These are phyloP conservation scores for Cordyceps pruinosa DNA, from an alignment of 2,329 filamentous ascomycete genomes.

Conservation along the genomic window DNA sequence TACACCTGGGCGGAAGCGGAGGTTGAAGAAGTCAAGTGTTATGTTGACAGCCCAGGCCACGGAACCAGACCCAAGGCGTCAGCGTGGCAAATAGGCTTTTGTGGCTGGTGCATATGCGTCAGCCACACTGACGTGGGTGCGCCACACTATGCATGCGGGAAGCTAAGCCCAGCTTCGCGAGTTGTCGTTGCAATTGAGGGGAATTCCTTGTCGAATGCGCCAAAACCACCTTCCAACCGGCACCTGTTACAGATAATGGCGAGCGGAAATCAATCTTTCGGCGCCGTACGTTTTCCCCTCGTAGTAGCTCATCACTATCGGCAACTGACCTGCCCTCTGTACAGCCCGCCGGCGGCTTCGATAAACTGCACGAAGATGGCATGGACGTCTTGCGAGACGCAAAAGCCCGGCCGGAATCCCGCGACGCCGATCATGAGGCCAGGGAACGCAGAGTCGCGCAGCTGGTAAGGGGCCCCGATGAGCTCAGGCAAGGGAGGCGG, in stretches of 20 bases:
- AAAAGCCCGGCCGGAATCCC: constrained; percentile 29
- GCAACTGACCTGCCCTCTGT: neutral
- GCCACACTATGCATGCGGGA: constrained; percentile 7
- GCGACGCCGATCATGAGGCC: constrained; percentile 31
- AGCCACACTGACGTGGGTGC: constrained; percentile 9
- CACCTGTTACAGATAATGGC: neutral
- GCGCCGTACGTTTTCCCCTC: constrained; percentile 13
- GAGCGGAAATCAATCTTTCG: neutral
- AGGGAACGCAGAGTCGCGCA: constrained; percentile 33
- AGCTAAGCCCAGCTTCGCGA: constrained; percentile 9
- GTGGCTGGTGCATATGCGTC: neutral
- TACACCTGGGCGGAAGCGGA: neutral
- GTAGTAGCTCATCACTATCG: constrained; percentile 5
- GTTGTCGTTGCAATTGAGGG: neutral
- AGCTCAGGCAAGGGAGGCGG: neutral
- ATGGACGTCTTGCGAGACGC: constrained; percentile 33
- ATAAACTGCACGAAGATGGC: constrained; percentile 34
- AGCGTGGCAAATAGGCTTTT: constrained; percentile 10
- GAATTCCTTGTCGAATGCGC: neutral
- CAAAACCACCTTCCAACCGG: neutral
- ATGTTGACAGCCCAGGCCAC: neutral
- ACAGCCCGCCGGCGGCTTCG: constrained; percentile 30
- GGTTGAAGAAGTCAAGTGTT: neutral
- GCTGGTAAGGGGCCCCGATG: constrained; percentile 22
- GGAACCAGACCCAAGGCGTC: constrained; percentile 4